phyloP scores from a whole-genome alignment of 192 early-diverging fungal genomes.

The Dissophora ornata region DNA sequence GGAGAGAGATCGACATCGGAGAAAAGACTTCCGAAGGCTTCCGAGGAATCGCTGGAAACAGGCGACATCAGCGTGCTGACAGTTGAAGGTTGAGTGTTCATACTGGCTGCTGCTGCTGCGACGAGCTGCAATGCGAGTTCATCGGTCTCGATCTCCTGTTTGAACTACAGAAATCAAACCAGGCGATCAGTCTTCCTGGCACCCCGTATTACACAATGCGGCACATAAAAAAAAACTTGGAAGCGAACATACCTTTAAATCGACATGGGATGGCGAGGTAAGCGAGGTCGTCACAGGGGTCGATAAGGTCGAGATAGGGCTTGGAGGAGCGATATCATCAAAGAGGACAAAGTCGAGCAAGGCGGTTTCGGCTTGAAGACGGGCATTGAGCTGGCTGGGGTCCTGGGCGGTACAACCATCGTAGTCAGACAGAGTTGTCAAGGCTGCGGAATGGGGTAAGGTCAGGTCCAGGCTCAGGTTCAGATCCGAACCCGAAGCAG shows the following conservation, averaged over 20 bases:
- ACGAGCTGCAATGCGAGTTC: constrained; percentile 43
- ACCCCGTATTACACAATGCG: too few species aligned
- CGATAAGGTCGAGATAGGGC: constrained; percentile 49
- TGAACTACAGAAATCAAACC: neutral
- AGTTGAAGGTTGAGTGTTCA: constrained; percentile 19
- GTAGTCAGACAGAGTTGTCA: constrained; percentile 11
- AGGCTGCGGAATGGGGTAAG: constrained; percentile 12
- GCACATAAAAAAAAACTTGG: neutral
- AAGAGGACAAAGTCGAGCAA: constrained; percentile 57
- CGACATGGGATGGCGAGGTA: constrained; percentile 28
- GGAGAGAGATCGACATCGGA: constrained; percentile 50
- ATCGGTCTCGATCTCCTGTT: constrained; percentile 35
- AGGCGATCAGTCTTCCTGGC: too few species aligned
- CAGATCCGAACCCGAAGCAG: neutral
- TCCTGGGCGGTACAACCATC: constrained; percentile 1
- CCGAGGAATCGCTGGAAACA: constrained; percentile 19
- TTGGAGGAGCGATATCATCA: constrained; percentile 47
- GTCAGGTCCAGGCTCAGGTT: constrained; percentile 21
- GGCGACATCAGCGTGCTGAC: constrained; percentile 26
- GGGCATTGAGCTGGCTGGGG: constrained; percentile 7
- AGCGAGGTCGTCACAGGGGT: constrained; percentile 31
- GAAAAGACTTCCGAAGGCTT: constrained; percentile 41
- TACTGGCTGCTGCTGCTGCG: constrained; percentile 31
- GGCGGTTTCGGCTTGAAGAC: constrained; percentile 57
- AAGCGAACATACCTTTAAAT: constrained; percentile 22